Conservation (phyloP, 345 rosid genomes). For the Nephelium lappaceum region DNA sequence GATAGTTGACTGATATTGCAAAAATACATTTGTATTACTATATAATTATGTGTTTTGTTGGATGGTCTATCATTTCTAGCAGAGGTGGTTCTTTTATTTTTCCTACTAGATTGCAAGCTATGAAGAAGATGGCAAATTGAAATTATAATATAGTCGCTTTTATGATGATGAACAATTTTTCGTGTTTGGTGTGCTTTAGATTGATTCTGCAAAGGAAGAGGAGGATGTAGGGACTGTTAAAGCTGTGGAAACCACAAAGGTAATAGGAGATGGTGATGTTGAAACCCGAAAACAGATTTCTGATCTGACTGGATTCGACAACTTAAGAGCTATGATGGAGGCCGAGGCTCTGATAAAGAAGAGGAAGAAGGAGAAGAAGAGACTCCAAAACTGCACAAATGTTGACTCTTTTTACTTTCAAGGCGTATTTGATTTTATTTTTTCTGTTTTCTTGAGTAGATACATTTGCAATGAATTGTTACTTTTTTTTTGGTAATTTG, state of each 20-base stretch:
- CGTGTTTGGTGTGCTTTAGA: constrained; percentile 11
- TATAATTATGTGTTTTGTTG: background rate
- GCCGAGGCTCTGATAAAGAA: constrained; percentile 25
- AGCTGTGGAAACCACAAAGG: no score
- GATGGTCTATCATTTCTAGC: background rate
- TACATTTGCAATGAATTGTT: background rate
- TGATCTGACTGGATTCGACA: constrained; percentile 20
- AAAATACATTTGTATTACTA: no score
- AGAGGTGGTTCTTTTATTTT: background rate
- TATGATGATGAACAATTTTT: background rate
- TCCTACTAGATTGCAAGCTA: background rate
- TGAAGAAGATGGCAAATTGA: background rate
- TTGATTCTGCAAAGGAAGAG: constrained; percentile 16
- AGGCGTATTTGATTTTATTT: background rate
- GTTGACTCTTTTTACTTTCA: constrained; percentile 1
- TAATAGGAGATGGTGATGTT: no score
- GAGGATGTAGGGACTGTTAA: background rate
- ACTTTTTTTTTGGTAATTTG: background rate
- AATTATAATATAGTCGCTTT: background rate
- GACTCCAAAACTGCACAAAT: background rate
- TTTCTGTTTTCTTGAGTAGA: background rate
- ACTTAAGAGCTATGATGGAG: constrained; percentile 20
- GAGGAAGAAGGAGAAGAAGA: constrained; percentile 14
- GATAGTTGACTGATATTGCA: no score
- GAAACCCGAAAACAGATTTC: no score